Base-by-base conservation (phyloP, 345 rosid species). In the Cardiospermum halicacabum region DNA sequence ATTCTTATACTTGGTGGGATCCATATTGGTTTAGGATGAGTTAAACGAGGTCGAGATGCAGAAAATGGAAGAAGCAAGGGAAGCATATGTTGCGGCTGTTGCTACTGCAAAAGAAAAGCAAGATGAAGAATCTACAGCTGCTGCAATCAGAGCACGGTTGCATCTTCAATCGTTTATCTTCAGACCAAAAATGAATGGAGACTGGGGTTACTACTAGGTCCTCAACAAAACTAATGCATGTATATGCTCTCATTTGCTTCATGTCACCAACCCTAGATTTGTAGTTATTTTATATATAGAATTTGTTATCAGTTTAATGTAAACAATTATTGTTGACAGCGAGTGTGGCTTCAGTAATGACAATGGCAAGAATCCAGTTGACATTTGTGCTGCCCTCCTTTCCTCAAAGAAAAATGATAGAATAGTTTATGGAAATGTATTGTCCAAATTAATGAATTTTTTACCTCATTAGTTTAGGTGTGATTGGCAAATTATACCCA, bases 1-100 rank as follows among this genome's bases (percentile, higher is more conserved):
- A 39, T 26, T 51, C 13, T 54, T 31, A 11, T 15, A 50, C 8
- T 0, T 62, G 72, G 55, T 71, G 39, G 40, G 45, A 16, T 63
- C 6, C 11, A 45, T 53, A 11, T 62, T 51, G 34, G 18, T 34
- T 53, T 61, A 95, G 99, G 96, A 82, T 57, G 78, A 79, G 69
- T 53, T 75, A n/a, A 81, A 79, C 64, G 82, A 72, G 21, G 42
- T 42, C n/a, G 87, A 80, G 43, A 71, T 75, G 72, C 78, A 72
- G 67, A 72, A 81, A 70, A 79, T 91, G 86, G 96, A 94, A 81
- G 91, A 87, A 75, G 97, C 96, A 39, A 82, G 89, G 68, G 54
- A 74, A 74, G 88, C 91, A 11, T 94, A 91, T 64, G 45, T 81
- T 61, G 77, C 80, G 58, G 96, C 99, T 18, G 77, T 89, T 77